A percentile compares a stretch with the other conserved stretches of the same genome.
phyloP scores from a whole-genome alignment of 805 yeast species.

The Candida morakotiae region DNA sequence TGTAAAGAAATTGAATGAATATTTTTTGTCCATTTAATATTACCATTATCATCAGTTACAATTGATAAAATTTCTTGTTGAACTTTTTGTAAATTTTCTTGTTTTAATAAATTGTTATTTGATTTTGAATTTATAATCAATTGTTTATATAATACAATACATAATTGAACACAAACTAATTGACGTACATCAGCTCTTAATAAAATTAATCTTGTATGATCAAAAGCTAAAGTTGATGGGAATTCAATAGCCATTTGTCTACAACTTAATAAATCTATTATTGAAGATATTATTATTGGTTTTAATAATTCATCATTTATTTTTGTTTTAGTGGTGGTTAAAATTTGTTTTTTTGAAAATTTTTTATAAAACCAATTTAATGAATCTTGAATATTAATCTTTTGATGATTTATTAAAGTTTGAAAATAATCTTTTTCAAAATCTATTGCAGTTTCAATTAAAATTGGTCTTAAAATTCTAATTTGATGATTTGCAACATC shows the following conservation, averaged over 20 bases:
- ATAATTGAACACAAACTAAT: slow-evolving; percentile 73
- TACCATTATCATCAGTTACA: slow-evolving; percentile 81
- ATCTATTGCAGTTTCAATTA: slow-evolving; percentile 82
- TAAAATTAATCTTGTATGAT: slow-evolving; percentile 72
- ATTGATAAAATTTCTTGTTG: slow-evolving; percentile 74
- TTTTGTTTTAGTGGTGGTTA: background rate
- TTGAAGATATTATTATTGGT: slow-evolving; percentile 45
- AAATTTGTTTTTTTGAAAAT: slow-evolving; percentile 16
- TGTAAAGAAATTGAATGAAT: slow-evolving; percentile 69
- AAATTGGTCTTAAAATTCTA: slow-evolving; percentile 74
- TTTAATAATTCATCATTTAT: slow-evolving; percentile 18
- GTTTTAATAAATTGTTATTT: slow-evolving; percentile 16
- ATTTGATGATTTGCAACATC: slow-evolving; percentile 96
- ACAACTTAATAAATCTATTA: slow-evolving; percentile 66
- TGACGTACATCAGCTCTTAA: slow-evolving; percentile 84
- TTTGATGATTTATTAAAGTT: slow-evolving; percentile 49
- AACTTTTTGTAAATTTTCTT: slow-evolving; percentile 41
- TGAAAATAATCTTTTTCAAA: slow-evolving; percentile 83
- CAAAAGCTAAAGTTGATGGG: slow-evolving; percentile 81
- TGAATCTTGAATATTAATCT: slow-evolving; percentile 56
- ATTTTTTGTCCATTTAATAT: slow-evolving; percentile 87
- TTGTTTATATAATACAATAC: slow-evolving; percentile 70
- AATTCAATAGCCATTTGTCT: slow-evolving; percentile 78
- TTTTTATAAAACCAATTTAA: slow-evolving; percentile 60
- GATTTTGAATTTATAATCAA: slow-evolving; percentile 34